Percentiles rank a stretch among this genome's conserved stretches.
Conservation (phyloP, 768 basidiomycete species). For the Russula vinacea region DNA sequence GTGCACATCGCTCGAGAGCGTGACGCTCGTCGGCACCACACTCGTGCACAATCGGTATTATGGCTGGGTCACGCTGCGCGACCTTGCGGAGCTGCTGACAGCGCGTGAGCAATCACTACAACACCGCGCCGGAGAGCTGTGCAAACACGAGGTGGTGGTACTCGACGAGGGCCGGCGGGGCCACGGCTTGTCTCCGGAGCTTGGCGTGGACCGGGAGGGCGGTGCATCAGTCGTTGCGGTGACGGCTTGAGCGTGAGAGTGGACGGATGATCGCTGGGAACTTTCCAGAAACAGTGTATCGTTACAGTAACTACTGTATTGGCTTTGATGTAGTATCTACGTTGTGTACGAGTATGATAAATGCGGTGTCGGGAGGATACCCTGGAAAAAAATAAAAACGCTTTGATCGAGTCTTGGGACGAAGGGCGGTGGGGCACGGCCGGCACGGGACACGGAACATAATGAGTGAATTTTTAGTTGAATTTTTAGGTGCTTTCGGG, state of each 20-base stretch:
- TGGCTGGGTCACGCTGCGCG: constrained; percentile 32
- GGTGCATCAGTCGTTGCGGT: constrained; percentile 20
- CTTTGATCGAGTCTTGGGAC: no score
- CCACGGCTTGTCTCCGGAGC: constrained; percentile 12
- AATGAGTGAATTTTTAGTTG: no score
- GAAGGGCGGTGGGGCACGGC: no score
- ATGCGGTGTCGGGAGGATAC: no score
- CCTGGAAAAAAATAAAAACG: no score
- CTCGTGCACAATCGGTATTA: constrained; percentile 29
- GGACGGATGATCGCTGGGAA: neutral
- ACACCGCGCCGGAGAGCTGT: constrained; percentile 6
- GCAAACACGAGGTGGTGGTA: constrained; percentile 13
- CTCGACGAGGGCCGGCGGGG: constrained; percentile 2
- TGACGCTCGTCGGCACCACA: constrained; percentile 31
- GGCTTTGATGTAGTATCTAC: no score
- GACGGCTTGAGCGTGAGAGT: constrained; percentile 5
- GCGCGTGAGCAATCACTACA: constrained; percentile 24
- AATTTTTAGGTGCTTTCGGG: neutral
- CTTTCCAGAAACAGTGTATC: neutral
- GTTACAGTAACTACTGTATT: neutral
- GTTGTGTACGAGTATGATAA: no score
- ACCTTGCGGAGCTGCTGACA: constrained; percentile 28
- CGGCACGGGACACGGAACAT: no score
- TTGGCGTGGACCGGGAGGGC: constrained; percentile 9
- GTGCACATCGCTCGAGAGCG: constrained; percentile 33